These are phyloP conservation scores for Fusarium protoensiforme DNA, from an alignment of 2,329 filamentous ascomycete genomes.

Conservation along the genomic window DNA sequence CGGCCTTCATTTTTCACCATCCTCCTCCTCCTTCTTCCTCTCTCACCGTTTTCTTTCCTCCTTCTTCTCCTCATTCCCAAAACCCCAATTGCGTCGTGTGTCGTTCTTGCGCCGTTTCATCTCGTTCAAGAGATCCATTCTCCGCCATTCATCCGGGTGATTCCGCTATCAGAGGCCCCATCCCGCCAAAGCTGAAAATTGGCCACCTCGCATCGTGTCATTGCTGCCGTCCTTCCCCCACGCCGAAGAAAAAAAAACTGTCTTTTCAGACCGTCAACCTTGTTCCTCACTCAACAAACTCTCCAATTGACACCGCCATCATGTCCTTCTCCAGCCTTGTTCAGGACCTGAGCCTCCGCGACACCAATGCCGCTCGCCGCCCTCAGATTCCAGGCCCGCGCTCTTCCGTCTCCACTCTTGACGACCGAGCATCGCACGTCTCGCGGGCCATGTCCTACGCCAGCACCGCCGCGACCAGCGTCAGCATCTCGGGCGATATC, in stretches of 20 bases:
- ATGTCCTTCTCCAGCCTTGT: constrained; percentile 78
- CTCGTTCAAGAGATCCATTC: background rate
- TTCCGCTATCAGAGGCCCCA: constrained; percentile 33
- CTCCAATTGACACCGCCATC: constrained; percentile 24
- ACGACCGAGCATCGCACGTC: constrained; percentile 70
- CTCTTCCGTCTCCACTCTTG: constrained; percentile 65
- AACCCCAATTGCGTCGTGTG: constrained; percentile 12
- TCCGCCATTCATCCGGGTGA: constrained; percentile 25
- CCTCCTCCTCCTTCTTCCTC: background rate
- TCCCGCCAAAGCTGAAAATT: constrained; percentile 27
- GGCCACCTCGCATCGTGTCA: constrained; percentile 34
- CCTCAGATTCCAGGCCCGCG: constrained; percentile 53
- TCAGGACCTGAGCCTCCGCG: constrained; percentile 71
- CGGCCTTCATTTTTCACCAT: constrained; percentile 7
- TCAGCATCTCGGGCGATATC: constrained; percentile 79
- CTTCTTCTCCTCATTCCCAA: background rate
- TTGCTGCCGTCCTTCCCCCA: constrained; percentile 1
- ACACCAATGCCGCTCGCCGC: constrained; percentile 60
- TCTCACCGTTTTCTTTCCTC: background rate
- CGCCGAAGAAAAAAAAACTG: constrained; percentile 2
- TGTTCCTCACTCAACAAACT: constrained; percentile 7
- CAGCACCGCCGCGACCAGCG: constrained; percentile 74
- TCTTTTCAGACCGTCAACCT: constrained; percentile 6
- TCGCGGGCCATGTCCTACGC: constrained; percentile 74
- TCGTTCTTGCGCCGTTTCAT: background rate